Percentiles rank a stretch among this genome's conserved stretches.
Conservation (phyloP, 306 rosid genomes). For the Heteromeles arbutifolia region DNA sequence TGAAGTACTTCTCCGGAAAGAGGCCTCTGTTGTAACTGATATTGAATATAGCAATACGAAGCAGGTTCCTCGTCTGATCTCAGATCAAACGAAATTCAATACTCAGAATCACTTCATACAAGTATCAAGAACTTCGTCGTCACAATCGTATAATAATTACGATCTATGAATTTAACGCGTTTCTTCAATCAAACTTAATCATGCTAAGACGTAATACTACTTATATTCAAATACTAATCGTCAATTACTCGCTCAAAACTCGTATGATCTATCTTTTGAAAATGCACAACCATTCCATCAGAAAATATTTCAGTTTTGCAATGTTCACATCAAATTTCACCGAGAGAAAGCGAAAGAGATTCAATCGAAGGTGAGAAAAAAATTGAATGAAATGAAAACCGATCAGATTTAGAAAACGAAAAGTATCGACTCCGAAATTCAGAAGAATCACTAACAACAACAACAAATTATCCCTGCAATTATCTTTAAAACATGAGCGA, state of each 20-base stretch:
- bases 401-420: not conserved
- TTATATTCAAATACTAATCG: not conserved
- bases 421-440: not conserved
- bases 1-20: conserved; percentile 91
- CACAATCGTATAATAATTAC: not conserved
- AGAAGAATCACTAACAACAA: not conserved
- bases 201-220: not conserved
- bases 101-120: conserved; percentile 8
- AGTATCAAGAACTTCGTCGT: not conserved
- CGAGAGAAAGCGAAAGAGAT: not conserved
- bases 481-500: conserved; percentile 15
- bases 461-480: not conserved
- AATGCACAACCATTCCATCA: not conserved
- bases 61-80: conserved; percentile 84
- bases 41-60: conserved; percentile 88
- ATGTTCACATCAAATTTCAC: not conserved
- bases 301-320: not conserved
- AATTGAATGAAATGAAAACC: not conserved
- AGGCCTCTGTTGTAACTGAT: conserved; percentile 95
- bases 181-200: not conserved
- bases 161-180: not conserved
- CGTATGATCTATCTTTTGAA: not conserved
- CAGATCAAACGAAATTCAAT: conserved; percentile 10
- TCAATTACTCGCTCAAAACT: not conserved
- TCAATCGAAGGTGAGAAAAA: not conserved